A percentile compares a stretch with the other conserved stretches of the same genome.
Evolutionary conservation across 345 rosid species (phyloP).

Genomic region (Microthlaspi erraticum): DNA sequence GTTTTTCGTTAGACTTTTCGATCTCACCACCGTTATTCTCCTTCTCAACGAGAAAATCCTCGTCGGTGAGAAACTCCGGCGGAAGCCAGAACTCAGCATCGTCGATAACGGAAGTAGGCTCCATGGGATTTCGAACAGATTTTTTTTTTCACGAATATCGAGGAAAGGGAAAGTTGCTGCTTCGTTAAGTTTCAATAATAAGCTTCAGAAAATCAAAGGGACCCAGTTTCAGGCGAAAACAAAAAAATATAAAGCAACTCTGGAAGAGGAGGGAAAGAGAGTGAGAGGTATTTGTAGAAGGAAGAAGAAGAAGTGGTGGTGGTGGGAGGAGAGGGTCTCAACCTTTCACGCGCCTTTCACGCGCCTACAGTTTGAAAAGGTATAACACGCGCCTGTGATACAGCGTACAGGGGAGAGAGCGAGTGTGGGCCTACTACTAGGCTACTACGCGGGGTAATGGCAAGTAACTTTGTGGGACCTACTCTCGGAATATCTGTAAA

Average conservation of each 20-base stretch:
- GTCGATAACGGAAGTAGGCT: constrained; percentile 49
- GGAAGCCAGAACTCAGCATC: constrained; percentile 85
- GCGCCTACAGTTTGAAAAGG: constrained; percentile 26
- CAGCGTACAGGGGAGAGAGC: constrained; percentile 20
- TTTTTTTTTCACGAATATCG: not conserved
- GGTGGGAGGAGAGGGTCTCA: constrained; percentile 26
- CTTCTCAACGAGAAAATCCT: constrained; percentile 52
- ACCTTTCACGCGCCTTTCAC: too few species aligned
- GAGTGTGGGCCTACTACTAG: constrained; percentile 33
- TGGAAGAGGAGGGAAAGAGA: constrained; percentile 21
- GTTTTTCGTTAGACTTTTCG: constrained; percentile 17
- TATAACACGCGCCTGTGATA: constrained; percentile 29
- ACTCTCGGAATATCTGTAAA: constrained; percentile 29
- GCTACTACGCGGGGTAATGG: constrained; percentile 15
- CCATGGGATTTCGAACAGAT: constrained; percentile 49
- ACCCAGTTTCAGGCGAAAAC: constrained; percentile 40
- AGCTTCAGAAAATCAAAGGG: constrained; percentile 39
- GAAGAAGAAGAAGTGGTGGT: constrained; percentile 25
- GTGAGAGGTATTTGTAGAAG: constrained; percentile 49
- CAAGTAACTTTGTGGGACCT: constrained; percentile 25
- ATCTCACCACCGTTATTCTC: not conserved
- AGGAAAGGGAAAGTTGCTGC: constrained; percentile 40
- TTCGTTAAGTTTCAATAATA: constrained; percentile 53
- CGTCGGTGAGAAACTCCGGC: constrained; percentile 71
- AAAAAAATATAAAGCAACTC: not conserved